phyloP scores from a whole-genome alignment of 805 yeast species.

The Pichia occidentalis region DNA sequence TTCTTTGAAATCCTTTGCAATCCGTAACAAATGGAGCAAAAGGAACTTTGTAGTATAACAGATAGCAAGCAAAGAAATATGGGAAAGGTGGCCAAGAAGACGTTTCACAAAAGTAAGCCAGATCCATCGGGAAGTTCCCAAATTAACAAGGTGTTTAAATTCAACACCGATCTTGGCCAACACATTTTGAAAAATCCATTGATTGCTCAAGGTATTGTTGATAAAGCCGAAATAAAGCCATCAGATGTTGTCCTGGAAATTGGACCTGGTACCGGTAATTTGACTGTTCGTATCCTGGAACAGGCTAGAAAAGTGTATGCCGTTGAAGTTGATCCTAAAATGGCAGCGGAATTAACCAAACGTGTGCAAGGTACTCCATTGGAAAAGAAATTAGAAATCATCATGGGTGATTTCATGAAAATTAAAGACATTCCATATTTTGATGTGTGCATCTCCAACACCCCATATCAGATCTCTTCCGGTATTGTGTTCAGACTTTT shows the following conservation, averaged over 20 bases:
- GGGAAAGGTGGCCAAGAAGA: conserved; percentile 64
- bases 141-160: conserved; percentile 82
- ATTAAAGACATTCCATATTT: conserved; percentile 82
- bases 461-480: conserved; percentile 96
- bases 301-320: conserved; percentile 93
- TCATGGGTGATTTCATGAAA: conserved; percentile 94
- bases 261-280: conserved; percentile 98
- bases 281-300: conserved; percentile 87
- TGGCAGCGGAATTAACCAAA: conserved; percentile 98
- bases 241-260: conserved; percentile 92
- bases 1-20: neutral
- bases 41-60: no score
- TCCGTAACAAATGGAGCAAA: neutral
- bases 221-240: conserved; percentile 88
- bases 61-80: no score
- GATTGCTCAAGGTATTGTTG: conserved; percentile 97
- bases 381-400: conserved; percentile 83
- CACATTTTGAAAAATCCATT: conserved; percentile 94
- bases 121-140: conserved; percentile 61
- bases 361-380: conserved; percentile 96
- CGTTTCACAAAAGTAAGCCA: conserved; percentile 42
- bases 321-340: conserved; percentile 98
- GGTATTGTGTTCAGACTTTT: conserved; percentile 90
- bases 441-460: conserved; percentile 93
- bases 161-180: conserved; percentile 95